Evolutionary conservation across 768 basidiomycete species (phyloP).

Genomic region (Leucosporidium scottii): DNA sequence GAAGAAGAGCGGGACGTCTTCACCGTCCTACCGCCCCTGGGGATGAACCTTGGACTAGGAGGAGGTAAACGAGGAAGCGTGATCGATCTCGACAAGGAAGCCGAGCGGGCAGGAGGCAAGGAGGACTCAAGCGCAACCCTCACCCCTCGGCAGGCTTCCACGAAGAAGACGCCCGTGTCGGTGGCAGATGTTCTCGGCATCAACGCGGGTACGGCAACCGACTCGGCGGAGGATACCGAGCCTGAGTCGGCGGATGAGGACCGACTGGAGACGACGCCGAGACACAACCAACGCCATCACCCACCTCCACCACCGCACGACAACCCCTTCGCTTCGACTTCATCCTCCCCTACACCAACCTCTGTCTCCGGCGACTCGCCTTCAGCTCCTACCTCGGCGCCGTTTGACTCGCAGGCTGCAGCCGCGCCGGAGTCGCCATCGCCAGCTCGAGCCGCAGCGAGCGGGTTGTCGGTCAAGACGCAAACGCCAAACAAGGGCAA

Average conservation of each 20-base stretch:
- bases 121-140: neutral
- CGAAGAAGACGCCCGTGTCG: slow-evolving; percentile 1
- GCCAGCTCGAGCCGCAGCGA: neutral
- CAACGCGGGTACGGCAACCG: neutral
- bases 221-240: neutral
- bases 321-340: neutral
- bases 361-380: slow-evolving; percentile 6
- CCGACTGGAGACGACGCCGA: neutral
- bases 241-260: neutral
- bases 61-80: neutral
- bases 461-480: neutral
- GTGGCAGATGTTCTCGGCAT: slow-evolving; percentile 23
- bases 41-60: slow-evolving; percentile 20
- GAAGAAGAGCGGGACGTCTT: slow-evolving; percentile 21
- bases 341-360: neutral
- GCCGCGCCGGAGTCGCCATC: neutral
- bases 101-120: neutral
- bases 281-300: neutral
- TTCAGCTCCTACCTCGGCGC: slow-evolving; percentile 6
- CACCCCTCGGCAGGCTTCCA: neutral
- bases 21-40: slow-evolving; percentile 27
- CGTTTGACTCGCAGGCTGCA: slow-evolving; percentile 2
- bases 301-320: neutral
- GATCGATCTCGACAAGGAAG: neutral
- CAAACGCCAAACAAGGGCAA: neutral